These are phyloP conservation scores for Geosmithia morbida DNA, from an alignment of 2,329 filamentous ascomycete species.

Conservation along the genomic window DNA sequence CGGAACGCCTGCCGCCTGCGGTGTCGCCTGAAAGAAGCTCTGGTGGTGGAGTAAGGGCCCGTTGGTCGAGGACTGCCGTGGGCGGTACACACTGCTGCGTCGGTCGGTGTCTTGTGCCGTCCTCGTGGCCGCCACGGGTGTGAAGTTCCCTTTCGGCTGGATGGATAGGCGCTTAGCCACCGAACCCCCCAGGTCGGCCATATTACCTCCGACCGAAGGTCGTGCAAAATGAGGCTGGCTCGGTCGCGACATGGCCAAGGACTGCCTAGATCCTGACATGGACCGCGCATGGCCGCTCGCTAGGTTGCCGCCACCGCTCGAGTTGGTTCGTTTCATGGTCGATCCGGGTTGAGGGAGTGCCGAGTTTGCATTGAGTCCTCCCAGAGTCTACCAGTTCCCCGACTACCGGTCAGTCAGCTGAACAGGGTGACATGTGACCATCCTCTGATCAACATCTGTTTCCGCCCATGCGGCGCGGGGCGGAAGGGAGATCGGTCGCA, in stretches of 20 bases:
- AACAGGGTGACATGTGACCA: conserved; percentile 6
- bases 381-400: conserved; percentile 55
- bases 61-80: conserved; percentile 46
- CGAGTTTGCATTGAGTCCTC: conserved; percentile 68
- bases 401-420: background rate
- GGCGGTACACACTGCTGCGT: conserved; percentile 70
- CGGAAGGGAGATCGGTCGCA: conserved; percentile 3
- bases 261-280: conserved; percentile 70
- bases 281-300: conserved; percentile 62
- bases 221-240: conserved; percentile 80
- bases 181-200: conserved; percentile 66
- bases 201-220: conserved; percentile 67
- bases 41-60: conserved; percentile 58
- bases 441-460: background rate
- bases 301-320: conserved; percentile 51
- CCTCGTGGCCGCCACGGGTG: conserved; percentile 38
- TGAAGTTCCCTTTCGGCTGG: conserved; percentile 42
- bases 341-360: conserved; percentile 83
- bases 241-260: conserved; percentile 70
- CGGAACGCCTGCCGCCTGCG: conserved; percentile 67
- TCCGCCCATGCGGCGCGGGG: conserved; percentile 2
- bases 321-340: conserved; percentile 84
- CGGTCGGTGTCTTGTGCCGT: conserved; percentile 35
- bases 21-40: conserved; percentile 87
- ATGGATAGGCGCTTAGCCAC: conserved; percentile 75